phyloP scores from a whole-genome alignment of 2,329 filamentous ascomycete species.

The Ophiostoma piceae region DNA sequence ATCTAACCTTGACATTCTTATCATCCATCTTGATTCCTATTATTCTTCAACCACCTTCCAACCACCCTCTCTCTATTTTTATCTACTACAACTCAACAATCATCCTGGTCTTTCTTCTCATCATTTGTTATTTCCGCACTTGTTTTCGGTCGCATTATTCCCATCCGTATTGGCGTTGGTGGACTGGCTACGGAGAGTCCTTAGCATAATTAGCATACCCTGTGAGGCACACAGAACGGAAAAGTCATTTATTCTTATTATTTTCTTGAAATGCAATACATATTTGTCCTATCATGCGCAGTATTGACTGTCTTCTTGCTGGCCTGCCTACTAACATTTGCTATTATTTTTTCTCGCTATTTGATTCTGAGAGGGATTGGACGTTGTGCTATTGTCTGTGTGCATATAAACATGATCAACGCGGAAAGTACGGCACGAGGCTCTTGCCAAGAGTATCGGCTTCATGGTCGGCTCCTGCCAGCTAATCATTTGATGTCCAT shows the following conservation, averaged over 20 bases:
- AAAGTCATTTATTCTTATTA: not conserved
- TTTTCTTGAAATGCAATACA: not conserved
- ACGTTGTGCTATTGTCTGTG: not conserved
- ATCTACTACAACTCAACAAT: not conserved
- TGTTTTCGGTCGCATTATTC: not conserved
- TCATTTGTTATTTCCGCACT: not conserved
- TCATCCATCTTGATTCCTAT: too few relatives aligned
- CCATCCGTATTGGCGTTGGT: slow-evolving; percentile 1
- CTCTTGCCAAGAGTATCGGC: not conserved
- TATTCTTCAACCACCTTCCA: not conserved
- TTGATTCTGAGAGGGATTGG: not conserved
- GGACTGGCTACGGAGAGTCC: not conserved
- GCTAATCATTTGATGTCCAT: slow-evolving; percentile 13
- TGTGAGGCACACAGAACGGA: not conserved
- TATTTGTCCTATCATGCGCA: not conserved
- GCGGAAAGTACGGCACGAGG: not conserved
- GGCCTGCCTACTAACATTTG: not conserved
- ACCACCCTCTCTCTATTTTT: not conserved
- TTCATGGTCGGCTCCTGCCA: slow-evolving; percentile 13
- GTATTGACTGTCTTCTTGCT: not conserved
- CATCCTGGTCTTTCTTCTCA: not conserved
- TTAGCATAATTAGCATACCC: not conserved
- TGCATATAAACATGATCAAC: not conserved
- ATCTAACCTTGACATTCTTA: not conserved
- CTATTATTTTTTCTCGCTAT: not conserved